Base-by-base conservation (phyloP, 345 rosid genomes). In the Aegle marmelos region DNA sequence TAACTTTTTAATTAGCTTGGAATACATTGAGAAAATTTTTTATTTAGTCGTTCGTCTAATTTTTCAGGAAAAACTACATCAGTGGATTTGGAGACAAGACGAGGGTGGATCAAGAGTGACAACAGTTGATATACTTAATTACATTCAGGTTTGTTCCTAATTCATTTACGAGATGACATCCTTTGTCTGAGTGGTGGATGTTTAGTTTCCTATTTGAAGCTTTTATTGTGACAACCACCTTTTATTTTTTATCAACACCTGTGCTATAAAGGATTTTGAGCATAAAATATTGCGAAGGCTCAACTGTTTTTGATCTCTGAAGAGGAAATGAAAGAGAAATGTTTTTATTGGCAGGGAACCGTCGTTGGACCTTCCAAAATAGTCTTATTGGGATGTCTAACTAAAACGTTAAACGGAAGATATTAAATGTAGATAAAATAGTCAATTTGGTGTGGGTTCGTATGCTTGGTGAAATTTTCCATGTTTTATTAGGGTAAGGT, bases 381-480 rank as follows among this genome's bases (percentile, higher is more conserved):
- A 33, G 98, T 88, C 25, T 93, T 93, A 9, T 83, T 91, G 80
- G 97, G 98, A 64, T 94, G 97, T 80, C 89, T 93, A 97, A 93
- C 95, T 41, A 93, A 93, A 76, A 88, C 95, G 81, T 77, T 93
- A 31, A 93, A 93, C 4, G 82, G 96, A 93, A 88, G 86, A 91
- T 91, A 67, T 85, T 93, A 4, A 93, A 89, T 85, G 82, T 95
- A 1, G 95, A 94, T 83, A 94, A 91, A 86, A 94, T 93, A 97
- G 94, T 93, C 36, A 97, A 90, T 83, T 94, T 93, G 72, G 95
- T 93, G 2, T 91, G 97, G 95, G 97, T 22, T 93, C 91, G 4
- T 96, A 93, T 84, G 98, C 97, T n/a, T 94, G 89, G 72, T 87
- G 97, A 81, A 97, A 89, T 82, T 86, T 92, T 76, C 95, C 94